phyloP scores from a whole-genome alignment of 225 moss, liverwort and hornwort genomes.

The Asterella californica region DNA sequence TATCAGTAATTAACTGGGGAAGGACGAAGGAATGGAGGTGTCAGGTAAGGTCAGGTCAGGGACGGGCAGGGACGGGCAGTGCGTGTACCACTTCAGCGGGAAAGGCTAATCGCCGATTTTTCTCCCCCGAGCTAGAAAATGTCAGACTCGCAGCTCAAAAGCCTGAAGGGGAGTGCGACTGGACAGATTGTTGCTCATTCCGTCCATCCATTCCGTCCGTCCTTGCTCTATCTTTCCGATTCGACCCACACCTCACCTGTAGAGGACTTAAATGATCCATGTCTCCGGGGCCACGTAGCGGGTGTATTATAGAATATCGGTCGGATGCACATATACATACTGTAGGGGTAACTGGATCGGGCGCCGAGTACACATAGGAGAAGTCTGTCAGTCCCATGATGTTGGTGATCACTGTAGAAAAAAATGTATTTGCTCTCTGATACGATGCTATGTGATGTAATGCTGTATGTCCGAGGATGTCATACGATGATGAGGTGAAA shows the following conservation, averaged over 20 bases:
- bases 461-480: neutral
- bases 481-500: neutral
- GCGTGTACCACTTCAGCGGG: neutral
- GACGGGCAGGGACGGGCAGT: neutral
- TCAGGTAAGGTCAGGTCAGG: neutral
- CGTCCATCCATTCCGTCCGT: neutral
- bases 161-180: neutral
- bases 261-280: neutral
- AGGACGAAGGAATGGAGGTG: neutral
- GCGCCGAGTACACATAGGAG: no score
- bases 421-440: no score
- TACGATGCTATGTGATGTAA: no score
- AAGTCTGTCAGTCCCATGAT: no score
- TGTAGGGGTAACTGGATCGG: no score
- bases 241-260: neutral
- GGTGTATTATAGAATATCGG: neutral
- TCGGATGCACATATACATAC: neutral
- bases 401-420: no score
- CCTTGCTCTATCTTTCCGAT: neutral
- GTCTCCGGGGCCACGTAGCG: neutral
- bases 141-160: neutral
- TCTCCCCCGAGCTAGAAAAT: neutral
- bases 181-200: neutral
- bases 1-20: no score
- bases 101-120: neutral